Evolutionary conservation across 805 yeast genomes (phyloP), one percentile per base, ranked within the genome.

Genomic region (Ogataea naganishii): DNA sequence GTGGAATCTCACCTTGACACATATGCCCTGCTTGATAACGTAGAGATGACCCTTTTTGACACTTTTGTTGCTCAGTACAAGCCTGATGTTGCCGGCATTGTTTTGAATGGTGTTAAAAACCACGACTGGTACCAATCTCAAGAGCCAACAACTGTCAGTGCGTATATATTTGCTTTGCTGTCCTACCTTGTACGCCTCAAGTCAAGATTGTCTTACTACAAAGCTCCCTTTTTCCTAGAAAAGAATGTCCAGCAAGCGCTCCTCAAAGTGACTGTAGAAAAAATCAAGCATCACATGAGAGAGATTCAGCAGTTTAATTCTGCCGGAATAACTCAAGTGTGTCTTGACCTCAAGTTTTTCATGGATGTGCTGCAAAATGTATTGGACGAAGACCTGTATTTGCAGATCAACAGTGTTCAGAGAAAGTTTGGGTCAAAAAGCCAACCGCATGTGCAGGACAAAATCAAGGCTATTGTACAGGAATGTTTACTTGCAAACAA

Each of bases 11-110:
- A 65, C 11, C 40, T 68, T 17, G 63, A 66, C n/a, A 47, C 76
- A 2, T 66, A 61, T 33, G 48, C 56, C 6, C 51, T 64, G 4
- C 41, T 75, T 31, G 64, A 61, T 13, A 62, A 63, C 31, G 58
- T 71, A 49, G 80, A 75, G 37, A 48, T 58, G 9, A 66, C 69
- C 1, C 57, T 80, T 5, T 75, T 76, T 40, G 68, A 66, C 10
- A 64, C 66, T 14, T 78, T 66, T 40, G 53, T 73, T 29, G 60
- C 64, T 5, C 66, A 64, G 29, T 66, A 73, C 48, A 62, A 72
- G 39, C 41, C 58, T 10, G 40, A 53, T 31, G 34, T 69, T 23
- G 55, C 58, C 3, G 60, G 49, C 27, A 64, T 62, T 18, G 49
- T 62, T n/a, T 49, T 53, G 32, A 47, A 44, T 18, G 74, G 69